phyloP scores from a whole-genome alignment of 2,329 filamentous ascomycete genomes.

The Botryosphaeria dothidea region DNA sequence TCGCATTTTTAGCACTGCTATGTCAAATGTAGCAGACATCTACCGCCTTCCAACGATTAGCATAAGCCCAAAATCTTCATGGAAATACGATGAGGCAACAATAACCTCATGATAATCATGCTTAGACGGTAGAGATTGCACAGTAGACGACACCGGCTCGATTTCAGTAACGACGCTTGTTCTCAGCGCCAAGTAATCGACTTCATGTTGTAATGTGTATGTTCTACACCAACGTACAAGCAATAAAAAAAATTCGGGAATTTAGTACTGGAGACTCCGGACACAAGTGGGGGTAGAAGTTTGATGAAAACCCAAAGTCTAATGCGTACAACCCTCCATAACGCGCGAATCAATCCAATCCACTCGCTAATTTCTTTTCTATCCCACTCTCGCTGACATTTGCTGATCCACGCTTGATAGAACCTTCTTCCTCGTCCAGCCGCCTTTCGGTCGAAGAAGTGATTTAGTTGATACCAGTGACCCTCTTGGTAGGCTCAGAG shows the following conservation, averaged over 20 bases:
- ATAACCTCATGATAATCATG: too few relatives aligned
- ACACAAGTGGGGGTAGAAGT: neutral
- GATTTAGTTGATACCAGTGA: conserved; percentile 16
- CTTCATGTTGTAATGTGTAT: neutral
- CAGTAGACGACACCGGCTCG: neutral
- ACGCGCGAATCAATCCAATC: conserved; percentile 3
- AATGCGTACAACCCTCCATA: conserved; percentile 16
- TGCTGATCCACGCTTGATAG: neutral
- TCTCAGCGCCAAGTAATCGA: neutral
- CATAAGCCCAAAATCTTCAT: too few relatives aligned
- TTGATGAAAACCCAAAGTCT: conserved; percentile 17
- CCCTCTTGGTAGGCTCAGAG: neutral
- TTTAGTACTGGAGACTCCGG: conserved; percentile 14
- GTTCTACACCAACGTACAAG: neutral
- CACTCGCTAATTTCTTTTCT: conserved; percentile 3
- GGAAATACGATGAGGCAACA: too few relatives aligned
- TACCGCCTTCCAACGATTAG: too few relatives aligned
- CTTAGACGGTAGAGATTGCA: too few relatives aligned
- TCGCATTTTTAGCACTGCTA: too few relatives aligned
- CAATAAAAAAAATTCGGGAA: conserved; percentile 16
- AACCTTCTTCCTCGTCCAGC: neutral
- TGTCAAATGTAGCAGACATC: too few relatives aligned
- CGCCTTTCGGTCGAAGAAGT: neutral
- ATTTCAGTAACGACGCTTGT: neutral
- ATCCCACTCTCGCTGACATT: neutral